A percentile compares a stretch with the other conserved stretches of the same genome.
Conservation (phyloP, 1,284 basidiomycete species). For the Heterobasidion annosum region DNA sequence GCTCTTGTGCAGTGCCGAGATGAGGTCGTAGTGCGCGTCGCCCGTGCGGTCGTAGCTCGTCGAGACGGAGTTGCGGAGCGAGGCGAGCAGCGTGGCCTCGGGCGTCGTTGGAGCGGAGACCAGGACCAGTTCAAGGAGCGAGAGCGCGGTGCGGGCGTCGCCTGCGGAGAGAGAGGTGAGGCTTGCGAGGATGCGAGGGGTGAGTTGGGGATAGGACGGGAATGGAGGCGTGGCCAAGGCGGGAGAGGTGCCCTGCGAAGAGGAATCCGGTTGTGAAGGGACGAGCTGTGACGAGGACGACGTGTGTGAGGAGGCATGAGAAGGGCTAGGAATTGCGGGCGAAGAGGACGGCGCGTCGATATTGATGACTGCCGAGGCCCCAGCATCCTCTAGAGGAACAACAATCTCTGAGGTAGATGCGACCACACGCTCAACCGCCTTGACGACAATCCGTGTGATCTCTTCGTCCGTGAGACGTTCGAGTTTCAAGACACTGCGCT, state of each 20-base stretch:
- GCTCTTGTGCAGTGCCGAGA: conserved; percentile 82
- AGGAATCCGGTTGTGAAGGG: not conserved
- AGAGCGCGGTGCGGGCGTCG: conserved; percentile 64
- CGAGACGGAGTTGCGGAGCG: conserved; percentile 46
- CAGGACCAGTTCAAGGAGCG: conserved; percentile 55
- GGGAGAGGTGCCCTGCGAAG: conserved; percentile 1
- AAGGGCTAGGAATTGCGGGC: conserved; percentile 8
- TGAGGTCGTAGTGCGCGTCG: conserved; percentile 80
- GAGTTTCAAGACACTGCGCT: conserved; percentile 50
- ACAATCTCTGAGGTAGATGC: conserved; percentile 3
- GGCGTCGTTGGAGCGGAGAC: conserved; percentile 26
- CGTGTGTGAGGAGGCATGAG: not conserved
- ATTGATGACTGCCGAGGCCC: conserved; percentile 3
- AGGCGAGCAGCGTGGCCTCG: conserved; percentile 36
- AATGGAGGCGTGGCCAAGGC: conserved; percentile 11
- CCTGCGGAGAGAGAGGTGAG: conserved; percentile 54
- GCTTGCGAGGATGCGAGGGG: conserved; percentile 35
- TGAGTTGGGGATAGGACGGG: conserved; percentile 34
- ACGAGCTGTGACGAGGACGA: not conserved
- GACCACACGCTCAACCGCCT: conserved; percentile 36
- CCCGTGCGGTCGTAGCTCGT: conserved; percentile 68
- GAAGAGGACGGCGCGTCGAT: conserved; percentile 7
- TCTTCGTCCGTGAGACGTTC: conserved; percentile 54
- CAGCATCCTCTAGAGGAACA: not conserved
- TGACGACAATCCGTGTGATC: conserved; percentile 39